Evolutionary conservation across 2,329 filamentous ascomycete genomes (phyloP).

Genomic region (Neopestalotiopsis sp.): DNA sequence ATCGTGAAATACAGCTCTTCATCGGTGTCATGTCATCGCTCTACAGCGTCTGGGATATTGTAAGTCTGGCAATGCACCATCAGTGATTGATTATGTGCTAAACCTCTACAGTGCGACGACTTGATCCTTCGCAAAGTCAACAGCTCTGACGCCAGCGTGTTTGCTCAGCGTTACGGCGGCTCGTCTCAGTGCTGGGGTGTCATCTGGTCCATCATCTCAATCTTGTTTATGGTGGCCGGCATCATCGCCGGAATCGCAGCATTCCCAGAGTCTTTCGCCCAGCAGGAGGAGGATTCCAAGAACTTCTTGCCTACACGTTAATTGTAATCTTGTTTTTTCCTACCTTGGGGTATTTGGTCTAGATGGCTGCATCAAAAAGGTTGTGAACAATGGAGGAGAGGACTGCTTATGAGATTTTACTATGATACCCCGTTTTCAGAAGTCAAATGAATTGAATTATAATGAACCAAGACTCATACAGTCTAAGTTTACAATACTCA

Average conservation of each 20-base stretch:
- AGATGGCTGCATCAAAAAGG: background rate
- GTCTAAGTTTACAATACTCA: no score
- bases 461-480: background rate
- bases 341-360: background rate
- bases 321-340: background rate
- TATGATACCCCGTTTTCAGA: background rate
- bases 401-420: background rate
- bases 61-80: conserved; percentile 36
- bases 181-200: conserved; percentile 83
- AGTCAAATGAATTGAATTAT: background rate
- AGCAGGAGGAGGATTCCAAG: conserved; percentile 73
- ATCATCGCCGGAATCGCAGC: conserved; percentile 80
- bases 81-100: background rate
- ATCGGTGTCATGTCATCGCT: conserved; percentile 83
- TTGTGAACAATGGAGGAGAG: background rate
- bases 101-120: conserved; percentile 67
- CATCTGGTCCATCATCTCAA: conserved; percentile 75
- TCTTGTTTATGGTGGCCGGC: conserved; percentile 72
- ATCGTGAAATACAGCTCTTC: conserved; percentile 57
- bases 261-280: conserved; percentile 71
- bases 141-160: conserved; percentile 78
- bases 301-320: conserved; percentile 60
- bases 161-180: conserved; percentile 77
- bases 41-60: conserved; percentile 84
- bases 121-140: conserved; percentile 82